phyloP scores from a whole-genome alignment of 2,329 filamentous ascomycete species.

The Zymoseptoria tritici region DNA sequence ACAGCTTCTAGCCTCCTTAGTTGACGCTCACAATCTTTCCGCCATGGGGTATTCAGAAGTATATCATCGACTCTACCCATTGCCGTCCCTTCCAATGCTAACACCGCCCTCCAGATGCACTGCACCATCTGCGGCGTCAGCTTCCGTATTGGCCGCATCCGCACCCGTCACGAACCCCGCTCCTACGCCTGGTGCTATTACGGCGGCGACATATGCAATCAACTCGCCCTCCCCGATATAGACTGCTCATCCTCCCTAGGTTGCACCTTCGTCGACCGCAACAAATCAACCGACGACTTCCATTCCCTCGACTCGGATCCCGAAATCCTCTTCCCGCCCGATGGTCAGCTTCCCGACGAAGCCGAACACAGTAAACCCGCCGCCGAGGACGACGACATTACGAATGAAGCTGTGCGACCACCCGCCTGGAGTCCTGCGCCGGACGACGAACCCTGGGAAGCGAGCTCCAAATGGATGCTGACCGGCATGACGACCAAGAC shows the following conservation, averaged over 20 bases:
- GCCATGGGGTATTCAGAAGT: constrained; percentile 2
- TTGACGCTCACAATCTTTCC: too few relatives aligned
- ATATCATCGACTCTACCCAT: too few relatives aligned
- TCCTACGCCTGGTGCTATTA: constrained; percentile 3
- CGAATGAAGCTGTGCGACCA: neutral
- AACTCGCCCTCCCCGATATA: neutral
- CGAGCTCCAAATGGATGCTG: constrained; percentile 1
- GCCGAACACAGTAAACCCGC: too few relatives aligned
- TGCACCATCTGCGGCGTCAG: constrained; percentile 10
- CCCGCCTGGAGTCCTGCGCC: neutral
- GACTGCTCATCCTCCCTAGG: neutral
- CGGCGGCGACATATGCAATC: neutral
- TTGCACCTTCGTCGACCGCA: neutral
- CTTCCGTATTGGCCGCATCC: constrained; percentile 10
- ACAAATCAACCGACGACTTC: neutral
- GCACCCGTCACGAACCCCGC: constrained; percentile 1
- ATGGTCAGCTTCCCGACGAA: too few relatives aligned
- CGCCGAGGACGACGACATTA: too few relatives aligned
- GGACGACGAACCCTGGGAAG: neutral
- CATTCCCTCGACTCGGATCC: neutral
- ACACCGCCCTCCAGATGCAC: neutral
- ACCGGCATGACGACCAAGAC: constrained; percentile 5
- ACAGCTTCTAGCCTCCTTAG: too few relatives aligned
- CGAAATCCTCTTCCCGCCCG: neutral
- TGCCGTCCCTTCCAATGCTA: neutral